phyloP scores from a whole-genome alignment of 2,329 filamentous ascomycete species.

The Lachnellula subtilissima region DNA sequence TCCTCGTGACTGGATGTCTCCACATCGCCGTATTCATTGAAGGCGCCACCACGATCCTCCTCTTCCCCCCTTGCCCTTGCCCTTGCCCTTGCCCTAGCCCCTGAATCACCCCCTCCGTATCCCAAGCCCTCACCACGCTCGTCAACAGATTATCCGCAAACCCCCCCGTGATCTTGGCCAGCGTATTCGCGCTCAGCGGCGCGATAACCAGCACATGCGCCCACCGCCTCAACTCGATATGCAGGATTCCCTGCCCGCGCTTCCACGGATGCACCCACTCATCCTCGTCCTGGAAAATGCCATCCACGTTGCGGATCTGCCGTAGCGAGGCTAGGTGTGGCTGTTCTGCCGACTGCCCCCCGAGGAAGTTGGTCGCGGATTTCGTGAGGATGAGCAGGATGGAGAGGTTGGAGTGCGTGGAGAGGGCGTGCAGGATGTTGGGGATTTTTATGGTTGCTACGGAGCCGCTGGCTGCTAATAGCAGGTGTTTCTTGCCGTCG shows the following conservation, averaged over 20 bases:
- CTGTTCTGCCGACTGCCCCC: slow-evolving; percentile 72
- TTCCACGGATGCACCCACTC: slow-evolving; percentile 81
- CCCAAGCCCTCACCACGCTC: slow-evolving; percentile 79
- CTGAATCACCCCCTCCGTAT: slow-evolving; percentile 43
- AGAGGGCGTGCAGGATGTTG: slow-evolving; percentile 58
- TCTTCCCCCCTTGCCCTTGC: slow-evolving; percentile 38
- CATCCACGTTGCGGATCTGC: slow-evolving; percentile 67
- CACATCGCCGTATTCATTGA: slow-evolving; percentile 93
- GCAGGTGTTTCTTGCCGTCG: slow-evolving; percentile 54
- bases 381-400: slow-evolving; percentile 81
- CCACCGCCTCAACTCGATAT: slow-evolving; percentile 84
- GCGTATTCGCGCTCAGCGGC: slow-evolving; percentile 75
- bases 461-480: slow-evolving; percentile 64
- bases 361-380: slow-evolving; percentile 70
- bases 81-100: neutral
- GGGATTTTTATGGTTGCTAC: slow-evolving; percentile 88
- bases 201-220: slow-evolving; percentile 76
- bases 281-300: slow-evolving; percentile 74
- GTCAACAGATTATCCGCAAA: slow-evolving; percentile 74
- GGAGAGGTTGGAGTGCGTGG: slow-evolving; percentile 51
- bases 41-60: slow-evolving; percentile 69
- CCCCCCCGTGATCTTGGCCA: slow-evolving; percentile 79
- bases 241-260: slow-evolving; percentile 73
- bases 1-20: slow-evolving; percentile 73
- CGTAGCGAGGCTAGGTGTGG: slow-evolving; percentile 59